Evolutionary conservation across 805 yeast species (phyloP), one percentile per base, ranked within the genome.

Genomic region (Kluyveromyces siamensis): DNA sequence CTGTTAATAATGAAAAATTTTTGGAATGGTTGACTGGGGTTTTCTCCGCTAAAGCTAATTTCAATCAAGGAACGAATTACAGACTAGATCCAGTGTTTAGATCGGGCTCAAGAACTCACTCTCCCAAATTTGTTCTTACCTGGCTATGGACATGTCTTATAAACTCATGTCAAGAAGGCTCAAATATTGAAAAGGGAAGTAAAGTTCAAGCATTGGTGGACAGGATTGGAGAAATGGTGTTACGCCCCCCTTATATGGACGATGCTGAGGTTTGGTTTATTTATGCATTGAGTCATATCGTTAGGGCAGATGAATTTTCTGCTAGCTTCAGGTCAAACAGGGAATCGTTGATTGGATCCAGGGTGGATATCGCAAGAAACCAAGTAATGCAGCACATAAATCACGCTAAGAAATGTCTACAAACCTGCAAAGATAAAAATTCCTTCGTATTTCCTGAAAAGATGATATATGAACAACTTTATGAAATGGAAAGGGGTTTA

Each of bases 171-270:
- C 13, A 18, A 21, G 27, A 7, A 10, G 14, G 19, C 21, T 5
- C 41, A 25, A 35, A 40, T 10, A 45, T 48, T 13, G 36, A 27
- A 39, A 40, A 44, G 13, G 40, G 36, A 37, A 50, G 41, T 27
- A 36, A 19, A 19, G 13, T 53, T 42, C n/a, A 46, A 30, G n/a
- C 42, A 27, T 47, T 63, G 2, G 57, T 62, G 9, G 66, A 63
- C 8, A 55, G 50, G 41, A 51, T 63, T 9, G 46, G 59, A 3
- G 67, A 62, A 41, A 50, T 63, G 57, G 51, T 62, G 6, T 42
- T 63, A 35, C 50, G 52, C 2, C 69, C 69, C 10, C 68, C 69
- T 25, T 65, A 54, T 46, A 62, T 62, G 60, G 69, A 65, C 42
- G 66, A 61, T 37, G 51, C 63, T 2, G 62, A 62, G 48, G 48